These are phyloP conservation scores for Tolypocladium nubicola DNA, from an alignment of 2,329 filamentous ascomycete genomes.

Conservation along the genomic window DNA sequence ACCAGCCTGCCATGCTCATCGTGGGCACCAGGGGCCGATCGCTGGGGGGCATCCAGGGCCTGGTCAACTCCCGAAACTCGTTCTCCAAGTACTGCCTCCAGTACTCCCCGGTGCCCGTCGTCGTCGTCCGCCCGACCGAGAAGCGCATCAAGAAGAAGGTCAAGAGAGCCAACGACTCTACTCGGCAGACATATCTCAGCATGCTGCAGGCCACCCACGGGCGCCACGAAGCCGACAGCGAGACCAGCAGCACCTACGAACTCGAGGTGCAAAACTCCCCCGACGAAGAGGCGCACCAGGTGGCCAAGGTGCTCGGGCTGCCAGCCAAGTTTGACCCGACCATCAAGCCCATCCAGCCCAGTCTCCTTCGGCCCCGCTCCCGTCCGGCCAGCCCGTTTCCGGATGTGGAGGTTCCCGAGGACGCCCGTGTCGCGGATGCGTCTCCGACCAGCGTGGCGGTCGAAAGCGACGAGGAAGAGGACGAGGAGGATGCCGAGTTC, in stretches of 20 bases:
- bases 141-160: constrained; percentile 85
- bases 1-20: constrained; percentile 83
- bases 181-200: constrained; percentile 63
- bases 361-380: constrained; percentile 9
- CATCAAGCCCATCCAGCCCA: constrained; percentile 41
- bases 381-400: constrained; percentile 8
- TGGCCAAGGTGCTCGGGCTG: constrained; percentile 51
- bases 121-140: constrained; percentile 78
- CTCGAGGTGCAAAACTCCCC: constrained; percentile 43
- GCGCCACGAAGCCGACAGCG: constrained; percentile 47
- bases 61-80: constrained; percentile 67
- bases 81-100: constrained; percentile 94
- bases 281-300: constrained; percentile 54
- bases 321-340: constrained; percentile 54
- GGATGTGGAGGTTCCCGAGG: constrained; percentile 8
- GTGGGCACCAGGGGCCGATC: constrained; percentile 82
- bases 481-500: constrained; percentile 30
- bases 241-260: constrained; percentile 40
- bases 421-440: constrained; percentile 11
- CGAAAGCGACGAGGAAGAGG: constrained; percentile 28
- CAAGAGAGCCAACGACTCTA: constrained; percentile 70
- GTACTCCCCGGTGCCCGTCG: constrained; percentile 85
- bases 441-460: constrained; percentile 24
- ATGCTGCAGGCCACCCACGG: constrained; percentile 58
- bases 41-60: constrained; percentile 73